phyloP scores from a whole-genome alignment of 2,329 filamentous ascomycete species.

The Hymenoscyphus linearis region DNA sequence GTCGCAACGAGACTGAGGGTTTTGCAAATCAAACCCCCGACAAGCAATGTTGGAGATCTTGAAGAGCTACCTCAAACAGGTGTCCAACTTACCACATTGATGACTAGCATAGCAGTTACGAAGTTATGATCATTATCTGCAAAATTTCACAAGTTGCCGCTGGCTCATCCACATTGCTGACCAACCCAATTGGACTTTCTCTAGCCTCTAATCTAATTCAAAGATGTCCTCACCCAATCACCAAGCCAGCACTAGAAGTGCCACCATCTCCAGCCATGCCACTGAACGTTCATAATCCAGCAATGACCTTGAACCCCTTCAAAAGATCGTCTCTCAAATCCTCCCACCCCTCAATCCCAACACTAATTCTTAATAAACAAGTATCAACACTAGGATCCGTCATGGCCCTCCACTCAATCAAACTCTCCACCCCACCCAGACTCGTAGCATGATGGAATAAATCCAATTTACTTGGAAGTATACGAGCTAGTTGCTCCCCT shows the following conservation, averaged over 20 bases:
- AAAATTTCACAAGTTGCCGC: too few relatives aligned
- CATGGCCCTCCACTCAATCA: conserved; percentile 97
- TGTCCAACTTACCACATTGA: neutral
- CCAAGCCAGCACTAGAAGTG: too few relatives aligned
- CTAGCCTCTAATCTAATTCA: too few relatives aligned
- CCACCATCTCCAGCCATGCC: neutral
- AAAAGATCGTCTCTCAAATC: conserved; percentile 75
- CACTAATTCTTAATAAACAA: conserved; percentile 70
- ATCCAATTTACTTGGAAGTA: conserved; percentile 69
- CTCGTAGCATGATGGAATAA: conserved; percentile 95
- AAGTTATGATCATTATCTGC: neutral
- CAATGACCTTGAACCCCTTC: conserved; percentile 50
- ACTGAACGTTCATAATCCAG: neutral
- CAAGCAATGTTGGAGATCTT: too few relatives aligned
- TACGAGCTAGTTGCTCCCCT: conserved; percentile 53
- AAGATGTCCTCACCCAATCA: too few relatives aligned
- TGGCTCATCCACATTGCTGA: too few relatives aligned
- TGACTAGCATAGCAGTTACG: neutral
- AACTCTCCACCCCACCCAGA: conserved; percentile 85
- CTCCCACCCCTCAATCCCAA: conserved; percentile 82
- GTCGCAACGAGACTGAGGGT: too few relatives aligned
- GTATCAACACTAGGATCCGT: conserved; percentile 69
- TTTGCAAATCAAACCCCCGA: too few relatives aligned
- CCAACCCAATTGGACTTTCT: too few relatives aligned
- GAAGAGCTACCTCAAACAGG: too few relatives aligned